These are phyloP conservation scores for Coniella lustricola DNA, from an alignment of 2,329 filamentous ascomycete species.

Conservation along the genomic window DNA sequence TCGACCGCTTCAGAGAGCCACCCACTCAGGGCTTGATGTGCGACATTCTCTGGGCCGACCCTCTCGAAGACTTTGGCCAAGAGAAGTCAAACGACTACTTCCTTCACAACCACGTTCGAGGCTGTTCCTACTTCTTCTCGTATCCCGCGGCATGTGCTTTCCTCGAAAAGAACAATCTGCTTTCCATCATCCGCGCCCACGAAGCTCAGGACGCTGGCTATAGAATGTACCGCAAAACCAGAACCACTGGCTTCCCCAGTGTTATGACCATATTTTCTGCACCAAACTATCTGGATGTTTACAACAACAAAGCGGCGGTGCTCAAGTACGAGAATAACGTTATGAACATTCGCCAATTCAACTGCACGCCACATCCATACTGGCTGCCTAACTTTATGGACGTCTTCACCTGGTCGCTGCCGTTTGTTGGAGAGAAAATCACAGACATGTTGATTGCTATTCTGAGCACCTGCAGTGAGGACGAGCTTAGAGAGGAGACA, in stretches of 20 bases:
- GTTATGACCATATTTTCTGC: constrained; percentile 99
- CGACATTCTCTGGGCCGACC: constrained; percentile 98
- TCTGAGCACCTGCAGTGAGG: constrained; percentile 97
- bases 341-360: constrained; percentile 99
- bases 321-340: constrained; percentile 99
- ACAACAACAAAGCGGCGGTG: constrained; percentile 99
- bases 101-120: constrained; percentile 94
- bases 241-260: constrained; percentile 95
- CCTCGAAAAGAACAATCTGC: constrained; percentile 95
- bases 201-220: constrained; percentile 98
- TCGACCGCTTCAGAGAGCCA: constrained; percentile 95
- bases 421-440: constrained; percentile 98
- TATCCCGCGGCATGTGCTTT: constrained; percentile 96
- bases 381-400: constrained; percentile 99
- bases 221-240: constrained; percentile 97
- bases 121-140: constrained; percentile 98
- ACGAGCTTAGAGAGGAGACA: constrained; percentile 87
- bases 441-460: constrained; percentile 99
- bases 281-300: constrained; percentile 97
- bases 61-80: constrained; percentile 95
- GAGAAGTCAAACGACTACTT: constrained; percentile 98
- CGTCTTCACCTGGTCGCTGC: constrained; percentile 99
- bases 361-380: constrained; percentile 98
- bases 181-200: constrained; percentile 95
- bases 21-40: constrained; percentile 98